Evolutionary conservation across 169 alveolate genomes (phyloP).

Genomic region (Plasmodium yoelii): DNA sequence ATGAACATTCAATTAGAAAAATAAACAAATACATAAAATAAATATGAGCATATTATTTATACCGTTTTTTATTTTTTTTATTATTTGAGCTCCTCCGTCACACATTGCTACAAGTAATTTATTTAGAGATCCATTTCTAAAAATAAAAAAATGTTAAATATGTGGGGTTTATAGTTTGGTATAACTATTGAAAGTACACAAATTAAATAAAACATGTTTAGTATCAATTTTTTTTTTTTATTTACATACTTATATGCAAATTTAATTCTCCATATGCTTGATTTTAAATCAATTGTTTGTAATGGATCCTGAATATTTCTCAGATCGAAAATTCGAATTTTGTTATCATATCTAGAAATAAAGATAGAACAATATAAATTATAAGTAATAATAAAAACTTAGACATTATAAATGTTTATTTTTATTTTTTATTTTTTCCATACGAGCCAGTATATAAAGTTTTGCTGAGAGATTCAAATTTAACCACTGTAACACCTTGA

Average conservation of each 20-base stretch:
- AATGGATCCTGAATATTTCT: slow-evolving; percentile 57
- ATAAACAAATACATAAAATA: background rate
- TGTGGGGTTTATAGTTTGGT: background rate
- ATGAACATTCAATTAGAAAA: background rate
- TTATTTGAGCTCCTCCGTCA: slow-evolving; percentile 67
- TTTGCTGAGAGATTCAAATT: slow-evolving; percentile 25
- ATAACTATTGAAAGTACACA: background rate
- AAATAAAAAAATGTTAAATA: background rate
- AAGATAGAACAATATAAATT: background rate
- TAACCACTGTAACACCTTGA: slow-evolving; percentile 71
- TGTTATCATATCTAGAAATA: slow-evolving; percentile 43
- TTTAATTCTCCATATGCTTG: slow-evolving; percentile 73
- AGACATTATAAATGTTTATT: background rate
- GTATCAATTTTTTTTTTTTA: background rate
- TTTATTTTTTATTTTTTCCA: background rate
- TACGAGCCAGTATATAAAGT: slow-evolving; percentile 60
- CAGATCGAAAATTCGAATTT: slow-evolving; percentile 51
- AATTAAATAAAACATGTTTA: background rate
- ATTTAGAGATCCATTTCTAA: slow-evolving; percentile 21
- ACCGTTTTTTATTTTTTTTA: slow-evolving; percentile 63
- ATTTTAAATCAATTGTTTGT: slow-evolving; percentile 45
- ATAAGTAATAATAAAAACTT: no score
- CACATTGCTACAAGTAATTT: slow-evolving; percentile 62
- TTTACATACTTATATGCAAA: slow-evolving; percentile 43
- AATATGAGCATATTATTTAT: background rate